Percentiles rank a stretch among this genome's conserved stretches.
Conservation (phyloP, 176 grass and related monocot genomes). For the Themeda triandra region DNA sequence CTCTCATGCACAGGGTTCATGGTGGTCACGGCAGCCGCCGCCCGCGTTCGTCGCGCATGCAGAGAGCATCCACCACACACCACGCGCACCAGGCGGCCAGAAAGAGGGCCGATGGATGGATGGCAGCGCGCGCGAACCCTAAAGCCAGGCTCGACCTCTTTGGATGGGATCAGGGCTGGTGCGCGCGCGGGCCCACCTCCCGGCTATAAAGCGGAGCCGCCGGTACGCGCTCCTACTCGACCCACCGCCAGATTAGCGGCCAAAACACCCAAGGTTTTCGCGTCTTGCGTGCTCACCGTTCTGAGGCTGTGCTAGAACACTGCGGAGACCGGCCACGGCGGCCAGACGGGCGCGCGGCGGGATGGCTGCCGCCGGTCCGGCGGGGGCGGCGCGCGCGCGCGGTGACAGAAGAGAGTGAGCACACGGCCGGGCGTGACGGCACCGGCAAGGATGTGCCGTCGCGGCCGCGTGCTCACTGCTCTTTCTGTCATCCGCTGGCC, state of each 20-base stretch:
- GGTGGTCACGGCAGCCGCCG: not conserved
- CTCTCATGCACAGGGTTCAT: not conserved
- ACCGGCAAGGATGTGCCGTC: conserved; percentile 50
- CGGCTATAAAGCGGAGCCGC: conserved; percentile 34
- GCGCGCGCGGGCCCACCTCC: conserved; percentile 5
- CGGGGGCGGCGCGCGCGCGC: conserved; percentile 18
- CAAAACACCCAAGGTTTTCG: not conserved
- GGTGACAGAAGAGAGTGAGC: conserved; percentile 85
- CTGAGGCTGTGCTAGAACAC: not conserved
- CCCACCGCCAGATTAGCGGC: not conserved
- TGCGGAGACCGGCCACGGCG: too few relatives aligned
- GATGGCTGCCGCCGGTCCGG: not conserved
- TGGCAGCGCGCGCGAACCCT: not conserved
- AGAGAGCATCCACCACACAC: not conserved
- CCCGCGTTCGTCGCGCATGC: not conserved
- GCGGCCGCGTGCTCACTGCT: conserved; percentile 71
- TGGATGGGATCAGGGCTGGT: not conserved
- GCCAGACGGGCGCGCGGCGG: too few relatives aligned
- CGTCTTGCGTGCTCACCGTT: not conserved
- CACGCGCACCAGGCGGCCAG: not conserved
- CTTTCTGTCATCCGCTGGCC: conserved; percentile 54
- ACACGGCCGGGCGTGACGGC: conserved; percentile 55
- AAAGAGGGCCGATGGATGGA: not conserved
- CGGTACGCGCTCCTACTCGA: not conserved
- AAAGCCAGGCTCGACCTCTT: not conserved